Evolutionary conservation across 2,329 filamentous ascomycete species (phyloP), one percentile per base, ranked within the genome.

Genomic region (Cercospora sp.): DNA sequence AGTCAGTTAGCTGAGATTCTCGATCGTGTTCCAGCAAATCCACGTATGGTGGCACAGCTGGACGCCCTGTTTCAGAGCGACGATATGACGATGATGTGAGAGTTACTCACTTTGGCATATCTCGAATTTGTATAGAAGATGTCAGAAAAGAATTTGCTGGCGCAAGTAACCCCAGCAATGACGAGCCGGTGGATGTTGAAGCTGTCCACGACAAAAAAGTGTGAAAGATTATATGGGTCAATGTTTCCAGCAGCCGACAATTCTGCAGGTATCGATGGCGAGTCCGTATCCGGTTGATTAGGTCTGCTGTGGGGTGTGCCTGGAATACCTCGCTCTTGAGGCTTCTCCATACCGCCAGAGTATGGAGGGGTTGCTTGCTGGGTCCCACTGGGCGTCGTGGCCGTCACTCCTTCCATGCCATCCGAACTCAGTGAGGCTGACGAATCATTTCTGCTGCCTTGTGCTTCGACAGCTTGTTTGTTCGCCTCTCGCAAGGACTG

Each of bases 111-210:
- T 21, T 98, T 99, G 69, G 95, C 95, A 80, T 99, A 99, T 89
- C 95, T 88, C 65, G 95, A 98, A 81, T 99, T 99, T 9, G 95
- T 99, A 79, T 98, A 99, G 76, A 99, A 99, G 49, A 98, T 94
- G 81, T 99, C 89, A 5, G 94, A 98, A 81, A 99, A 99, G 85
- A 98, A 99, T 81, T 99, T 99, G 87, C 94, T 98, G 5, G 95
- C 94, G 80, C 95, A 98, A 3, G 95, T 99, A 55, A 99, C 95
- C 40, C 94, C 95, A 2, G 95, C 93, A 78, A 99, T 99, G 65
- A 98, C 94, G 65, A 99, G 84, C 65, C 95, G 90, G 79, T 99
- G 95, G 71, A 99, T 98, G 81, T 99, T 99, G 83, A 95, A 99
- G 82, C 95, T 98, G 81, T 99, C 95, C 10, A 98, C 95, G 49